Evolutionary conservation across 2,329 filamentous ascomycete genomes (phyloP).

Genomic region (Nemania sp.): DNA sequence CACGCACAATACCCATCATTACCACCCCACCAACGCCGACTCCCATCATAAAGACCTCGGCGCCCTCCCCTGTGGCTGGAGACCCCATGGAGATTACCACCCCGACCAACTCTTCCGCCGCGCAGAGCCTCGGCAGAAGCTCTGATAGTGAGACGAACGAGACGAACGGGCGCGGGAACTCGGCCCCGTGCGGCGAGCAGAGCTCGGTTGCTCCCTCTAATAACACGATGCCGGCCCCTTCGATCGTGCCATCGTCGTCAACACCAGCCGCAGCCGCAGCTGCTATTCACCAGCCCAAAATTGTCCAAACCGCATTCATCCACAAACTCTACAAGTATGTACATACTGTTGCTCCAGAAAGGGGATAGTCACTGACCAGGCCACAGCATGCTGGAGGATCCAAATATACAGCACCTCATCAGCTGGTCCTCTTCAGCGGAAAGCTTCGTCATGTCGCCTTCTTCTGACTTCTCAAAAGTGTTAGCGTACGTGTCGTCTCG

Average conservation of each 20-base stretch:
- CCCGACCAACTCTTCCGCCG: constrained; percentile 52
- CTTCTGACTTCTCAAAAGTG: constrained; percentile 96
- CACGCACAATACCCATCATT: constrained; percentile 60
- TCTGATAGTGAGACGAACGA: constrained; percentile 49
- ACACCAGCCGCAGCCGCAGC: constrained; percentile 65
- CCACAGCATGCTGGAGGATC: constrained; percentile 91
- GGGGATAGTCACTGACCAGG: constrained; percentile 25
- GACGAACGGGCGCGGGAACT: constrained; percentile 44
- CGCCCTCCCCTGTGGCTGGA: constrained; percentile 56
- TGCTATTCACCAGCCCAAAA: constrained; percentile 90
- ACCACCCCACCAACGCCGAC: constrained; percentile 45
- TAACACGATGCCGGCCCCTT: constrained; percentile 50
- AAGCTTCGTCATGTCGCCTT: constrained; percentile 98
- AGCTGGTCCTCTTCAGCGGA: constrained; percentile 94
- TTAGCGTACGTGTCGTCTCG: constrained; percentile 68
- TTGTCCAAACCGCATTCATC: constrained; percentile 97
- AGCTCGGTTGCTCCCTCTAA: constrained; percentile 40
- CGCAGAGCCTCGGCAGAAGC: constrained; percentile 50
- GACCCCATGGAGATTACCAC: constrained; percentile 67
- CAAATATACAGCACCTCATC: constrained; percentile 89
- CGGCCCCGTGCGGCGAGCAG: constrained; percentile 47
- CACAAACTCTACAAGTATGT: constrained; percentile 97
- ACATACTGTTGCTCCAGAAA: constrained; percentile 1
- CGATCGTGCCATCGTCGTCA: constrained; percentile 21
- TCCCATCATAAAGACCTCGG: constrained; percentile 62